phyloP scores from a whole-genome alignment of 257 asterid species.

The Prunella vulgaris region DNA sequence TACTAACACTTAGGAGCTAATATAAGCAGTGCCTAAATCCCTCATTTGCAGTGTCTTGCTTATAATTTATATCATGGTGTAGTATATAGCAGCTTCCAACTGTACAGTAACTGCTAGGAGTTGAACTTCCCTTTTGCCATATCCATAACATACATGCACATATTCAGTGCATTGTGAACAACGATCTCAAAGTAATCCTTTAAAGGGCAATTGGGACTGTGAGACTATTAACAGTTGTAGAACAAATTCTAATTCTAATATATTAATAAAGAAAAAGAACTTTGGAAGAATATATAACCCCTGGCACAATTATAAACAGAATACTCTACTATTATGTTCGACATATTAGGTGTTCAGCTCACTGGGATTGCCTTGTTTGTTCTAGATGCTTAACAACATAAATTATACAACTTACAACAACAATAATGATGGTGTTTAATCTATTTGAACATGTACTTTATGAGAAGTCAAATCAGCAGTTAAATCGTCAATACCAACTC shows the following conservation, averaged over 20 bases:
- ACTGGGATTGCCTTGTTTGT: background rate
- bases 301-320: background rate
- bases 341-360: constrained; percentile 1
- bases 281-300: background rate
- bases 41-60: background rate
- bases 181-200: background rate
- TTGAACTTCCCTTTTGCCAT: background rate
- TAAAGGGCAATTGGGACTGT: background rate
- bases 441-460: background rate
- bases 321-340: background rate
- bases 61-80: background rate
- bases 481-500: background rate
- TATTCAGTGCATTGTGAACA: background rate
- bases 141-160: background rate
- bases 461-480: constrained; percentile 7
- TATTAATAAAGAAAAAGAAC: background rate
- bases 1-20: background rate
- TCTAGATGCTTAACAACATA: background rate
- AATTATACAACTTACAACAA: constrained; percentile 1
- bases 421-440: background rate
- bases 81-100: background rate
- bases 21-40: background rate
- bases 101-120: background rate
- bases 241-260: background rate
- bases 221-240: background rate